phyloP scores from a whole-genome alignment of 1,284 basidiomycete species.

The Moesziomyces globuligerus region DNA sequence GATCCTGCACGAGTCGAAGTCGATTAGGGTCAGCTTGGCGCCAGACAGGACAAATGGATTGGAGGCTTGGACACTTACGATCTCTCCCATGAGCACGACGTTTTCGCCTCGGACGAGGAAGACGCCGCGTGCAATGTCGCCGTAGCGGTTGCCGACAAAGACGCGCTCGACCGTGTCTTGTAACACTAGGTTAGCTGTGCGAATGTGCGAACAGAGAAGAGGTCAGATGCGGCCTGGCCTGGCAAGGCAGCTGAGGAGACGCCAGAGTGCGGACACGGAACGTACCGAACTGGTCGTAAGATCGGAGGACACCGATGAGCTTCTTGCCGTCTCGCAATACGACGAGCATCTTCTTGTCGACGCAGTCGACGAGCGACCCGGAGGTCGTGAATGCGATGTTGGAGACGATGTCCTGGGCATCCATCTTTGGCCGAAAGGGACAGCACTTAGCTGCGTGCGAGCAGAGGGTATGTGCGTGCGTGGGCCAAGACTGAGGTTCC shows the following conservation, averaged over 20 bases:
- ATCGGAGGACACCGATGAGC: constrained; percentile 91
- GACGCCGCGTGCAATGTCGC: constrained; percentile 85
- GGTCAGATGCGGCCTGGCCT: background rate
- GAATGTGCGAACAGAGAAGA: background rate
- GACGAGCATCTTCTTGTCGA: constrained; percentile 89
- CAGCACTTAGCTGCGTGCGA: background rate
- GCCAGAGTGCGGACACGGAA: constrained; percentile 15
- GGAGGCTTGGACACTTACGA: constrained; percentile 74
- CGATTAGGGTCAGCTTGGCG: background rate
- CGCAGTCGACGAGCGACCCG: constrained; percentile 64
- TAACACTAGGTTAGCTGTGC: constrained; percentile 86
- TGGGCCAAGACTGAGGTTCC: too few relatives aligned
- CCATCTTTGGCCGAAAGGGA: constrained; percentile 36
- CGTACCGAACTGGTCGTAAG: constrained; percentile 98
- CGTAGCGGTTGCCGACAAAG: constrained; percentile 73
- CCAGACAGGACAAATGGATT: background rate
- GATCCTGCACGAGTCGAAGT: constrained; percentile 38
- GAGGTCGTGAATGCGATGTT: constrained; percentile 67
- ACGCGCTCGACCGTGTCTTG: constrained; percentile 76
- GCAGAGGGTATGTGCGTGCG: background rate
- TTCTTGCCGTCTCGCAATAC: constrained; percentile 95
- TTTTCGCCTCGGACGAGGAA: constrained; percentile 98
- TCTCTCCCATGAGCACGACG: constrained; percentile 94
- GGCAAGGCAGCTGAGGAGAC: background rate
- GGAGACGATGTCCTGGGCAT: constrained; percentile 61